These are phyloP conservation scores for Tulasnella calospora DNA, from an alignment of 768 basidiomycete genomes.

Conservation along the genomic window DNA sequence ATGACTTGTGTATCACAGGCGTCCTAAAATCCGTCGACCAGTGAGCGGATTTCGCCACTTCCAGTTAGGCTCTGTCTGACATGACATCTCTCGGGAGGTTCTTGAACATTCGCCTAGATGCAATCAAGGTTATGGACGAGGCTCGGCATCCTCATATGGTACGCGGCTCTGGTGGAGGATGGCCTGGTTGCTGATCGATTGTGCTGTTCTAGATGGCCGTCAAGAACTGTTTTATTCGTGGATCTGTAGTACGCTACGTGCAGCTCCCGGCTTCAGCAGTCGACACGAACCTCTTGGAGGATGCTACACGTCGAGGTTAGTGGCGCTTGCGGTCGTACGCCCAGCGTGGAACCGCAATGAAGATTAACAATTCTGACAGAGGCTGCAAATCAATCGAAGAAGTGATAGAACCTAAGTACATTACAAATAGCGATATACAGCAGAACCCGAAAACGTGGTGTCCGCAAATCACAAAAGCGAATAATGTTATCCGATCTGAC, in stretches of 20 bases:
- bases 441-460: neutral
- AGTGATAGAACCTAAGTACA: constrained; percentile 30
- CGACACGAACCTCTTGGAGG: constrained; percentile 91
- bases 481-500: constrained; percentile 2
- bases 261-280: constrained; percentile 88
- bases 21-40: constrained; percentile 97
- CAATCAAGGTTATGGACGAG: constrained; percentile 87
- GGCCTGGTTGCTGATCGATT: neutral
- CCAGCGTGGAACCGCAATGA: constrained; percentile 19
- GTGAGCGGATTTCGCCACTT: constrained; percentile 46
- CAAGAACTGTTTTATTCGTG: constrained; percentile 98
- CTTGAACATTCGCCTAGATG: constrained; percentile 92
- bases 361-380: constrained; percentile 33
- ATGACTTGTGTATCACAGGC: constrained; percentile 94
- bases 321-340: neutral
- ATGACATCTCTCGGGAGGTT: constrained; percentile 49
- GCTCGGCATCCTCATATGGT: constrained; percentile 97
- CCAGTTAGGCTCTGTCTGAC: neutral
- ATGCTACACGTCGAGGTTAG: constrained; percentile 91
- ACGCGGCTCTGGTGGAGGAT: neutral
- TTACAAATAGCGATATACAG: constrained; percentile 8
- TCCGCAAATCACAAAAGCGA: neutral
- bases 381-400: constrained; percentile 43
- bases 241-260: constrained; percentile 96
- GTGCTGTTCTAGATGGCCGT: constrained; percentile 75